Conservation (phyloP, 352 stramenopile genomes). For the Globisporangium nagaii region DNA sequence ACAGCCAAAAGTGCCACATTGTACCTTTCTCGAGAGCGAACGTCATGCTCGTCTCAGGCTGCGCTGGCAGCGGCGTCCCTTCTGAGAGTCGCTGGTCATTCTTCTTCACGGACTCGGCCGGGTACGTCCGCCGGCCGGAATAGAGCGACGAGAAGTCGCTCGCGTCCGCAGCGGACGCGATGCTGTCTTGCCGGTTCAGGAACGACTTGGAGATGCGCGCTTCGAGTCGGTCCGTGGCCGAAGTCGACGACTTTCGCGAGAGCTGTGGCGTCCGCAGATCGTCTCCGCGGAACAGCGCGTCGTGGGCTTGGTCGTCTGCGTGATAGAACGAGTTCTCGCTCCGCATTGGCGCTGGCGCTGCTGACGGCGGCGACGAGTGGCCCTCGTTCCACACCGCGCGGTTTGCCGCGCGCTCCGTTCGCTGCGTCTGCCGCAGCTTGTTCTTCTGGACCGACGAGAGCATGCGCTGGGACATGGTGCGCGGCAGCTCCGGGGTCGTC, state of each 20-base stretch:
- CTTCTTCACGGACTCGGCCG: constrained; percentile 48
- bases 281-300: background rate
- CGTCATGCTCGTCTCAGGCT: constrained; percentile 33
- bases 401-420: background rate
- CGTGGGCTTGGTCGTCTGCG: background rate
- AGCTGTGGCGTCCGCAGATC: constrained; percentile 19
- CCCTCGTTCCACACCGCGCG: background rate
- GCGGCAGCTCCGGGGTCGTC: constrained; percentile 8
- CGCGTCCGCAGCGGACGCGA: constrained; percentile 14
- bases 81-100: constrained; percentile 42
- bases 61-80: constrained; percentile 5
- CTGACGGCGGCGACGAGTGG: background rate
- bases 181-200: constrained; percentile 26
- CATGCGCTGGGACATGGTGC: constrained; percentile 63
- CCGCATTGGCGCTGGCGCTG: background rate
- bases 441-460: constrained; percentile 43
- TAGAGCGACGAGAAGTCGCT: constrained; percentile 48
- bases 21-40: constrained; percentile 24
- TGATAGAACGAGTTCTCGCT: constrained; percentile 12
- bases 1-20: too few relatives aligned
- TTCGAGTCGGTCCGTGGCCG: constrained; percentile 52
- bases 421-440: constrained; percentile 17
- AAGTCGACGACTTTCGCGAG: constrained; percentile 22
- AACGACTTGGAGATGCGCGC: constrained; percentile 62
- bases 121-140: constrained; percentile 60